These are phyloP conservation scores for Nigrospora oryzae DNA, from an alignment of 2,329 filamentous ascomycete species.

Conservation along the genomic window DNA sequence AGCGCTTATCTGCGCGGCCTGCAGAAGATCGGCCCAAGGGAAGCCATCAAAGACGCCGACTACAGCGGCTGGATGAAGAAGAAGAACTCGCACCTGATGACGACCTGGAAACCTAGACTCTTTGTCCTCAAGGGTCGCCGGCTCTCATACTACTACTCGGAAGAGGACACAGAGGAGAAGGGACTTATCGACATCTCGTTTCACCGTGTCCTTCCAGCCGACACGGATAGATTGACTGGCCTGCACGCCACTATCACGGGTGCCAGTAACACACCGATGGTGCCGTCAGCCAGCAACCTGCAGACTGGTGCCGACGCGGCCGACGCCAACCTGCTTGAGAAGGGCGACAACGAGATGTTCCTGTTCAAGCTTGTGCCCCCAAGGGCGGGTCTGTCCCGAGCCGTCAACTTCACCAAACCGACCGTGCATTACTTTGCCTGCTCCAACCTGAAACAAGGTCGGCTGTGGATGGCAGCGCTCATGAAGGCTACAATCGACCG, in stretches of 20 bases:
- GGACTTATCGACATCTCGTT: slow-evolving; percentile 96
- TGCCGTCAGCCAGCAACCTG: slow-evolving; percentile 36
- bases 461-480: slow-evolving; percentile 94
- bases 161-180: slow-evolving; percentile 85
- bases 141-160: slow-evolving; percentile 92
- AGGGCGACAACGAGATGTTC: slow-evolving; percentile 68
- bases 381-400: slow-evolving; percentile 75
- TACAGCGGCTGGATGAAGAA: slow-evolving; percentile 99
- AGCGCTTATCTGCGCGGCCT: slow-evolving; percentile 88
- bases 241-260: slow-evolving; percentile 89
- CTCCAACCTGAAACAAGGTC: slow-evolving; percentile 77
- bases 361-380: slow-evolving; percentile 98
- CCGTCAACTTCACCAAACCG: slow-evolving; percentile 95
- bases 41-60: slow-evolving; percentile 80
- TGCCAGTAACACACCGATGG: slow-evolving; percentile 61
- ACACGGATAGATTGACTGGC: slow-evolving; percentile 82
- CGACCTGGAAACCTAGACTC: slow-evolving; percentile 94
- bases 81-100: slow-evolving; percentile 91
- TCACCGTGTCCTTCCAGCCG: slow-evolving; percentile 89
- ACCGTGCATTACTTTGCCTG: slow-evolving; percentile 97
- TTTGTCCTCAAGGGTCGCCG: slow-evolving; percentile 89
- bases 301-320: slow-evolving; percentile 34
- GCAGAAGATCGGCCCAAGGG: slow-evolving; percentile 68
- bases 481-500: slow-evolving; percentile 99
- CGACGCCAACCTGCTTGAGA: slow-evolving; percentile 23